Conservation (phyloP, 148 eudicot species). For the Fagopyrum esculentum region DNA sequence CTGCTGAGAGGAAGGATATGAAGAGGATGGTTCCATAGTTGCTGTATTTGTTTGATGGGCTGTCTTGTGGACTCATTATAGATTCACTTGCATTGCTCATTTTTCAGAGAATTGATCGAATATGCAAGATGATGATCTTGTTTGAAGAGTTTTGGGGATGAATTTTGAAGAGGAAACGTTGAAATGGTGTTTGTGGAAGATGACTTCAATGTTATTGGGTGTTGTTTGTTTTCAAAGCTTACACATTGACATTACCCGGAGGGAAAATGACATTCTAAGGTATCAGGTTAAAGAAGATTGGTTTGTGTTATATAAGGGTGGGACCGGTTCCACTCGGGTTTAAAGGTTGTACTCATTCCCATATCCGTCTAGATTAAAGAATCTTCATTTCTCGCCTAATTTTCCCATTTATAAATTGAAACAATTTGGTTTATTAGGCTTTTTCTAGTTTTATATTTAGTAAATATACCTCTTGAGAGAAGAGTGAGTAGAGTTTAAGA, state of each 20-base stretch:
- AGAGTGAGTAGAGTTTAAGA: too few species aligned
- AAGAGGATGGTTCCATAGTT: neutral
- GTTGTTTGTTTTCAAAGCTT: neutral
- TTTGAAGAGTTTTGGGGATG: neutral
- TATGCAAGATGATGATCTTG: neutral
- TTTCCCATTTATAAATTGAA: too few species aligned
- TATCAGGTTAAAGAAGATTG: neutral
- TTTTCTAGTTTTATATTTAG: too few species aligned
- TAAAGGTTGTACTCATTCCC: too few species aligned
- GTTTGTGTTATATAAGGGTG: neutral
- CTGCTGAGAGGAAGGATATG: neutral
- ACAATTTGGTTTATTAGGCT: too few species aligned
- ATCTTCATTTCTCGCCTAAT: too few species aligned
- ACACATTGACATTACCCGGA: neutral
- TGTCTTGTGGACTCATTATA: constrained; percentile 4
- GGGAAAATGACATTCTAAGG: neutral
- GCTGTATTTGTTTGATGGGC: neutral
- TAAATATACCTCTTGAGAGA: too few species aligned
- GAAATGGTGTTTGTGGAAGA: neutral
- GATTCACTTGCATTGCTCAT: constrained; percentile 10
- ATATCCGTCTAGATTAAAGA: too few species aligned
- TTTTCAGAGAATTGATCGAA: neutral
- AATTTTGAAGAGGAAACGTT: neutral
- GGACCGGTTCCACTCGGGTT: too few species aligned
- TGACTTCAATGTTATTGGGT: neutral